Base-by-base conservation (phyloP, 2,329 filamentous ascomycete species). In the Colletotrichum magnum region DNA sequence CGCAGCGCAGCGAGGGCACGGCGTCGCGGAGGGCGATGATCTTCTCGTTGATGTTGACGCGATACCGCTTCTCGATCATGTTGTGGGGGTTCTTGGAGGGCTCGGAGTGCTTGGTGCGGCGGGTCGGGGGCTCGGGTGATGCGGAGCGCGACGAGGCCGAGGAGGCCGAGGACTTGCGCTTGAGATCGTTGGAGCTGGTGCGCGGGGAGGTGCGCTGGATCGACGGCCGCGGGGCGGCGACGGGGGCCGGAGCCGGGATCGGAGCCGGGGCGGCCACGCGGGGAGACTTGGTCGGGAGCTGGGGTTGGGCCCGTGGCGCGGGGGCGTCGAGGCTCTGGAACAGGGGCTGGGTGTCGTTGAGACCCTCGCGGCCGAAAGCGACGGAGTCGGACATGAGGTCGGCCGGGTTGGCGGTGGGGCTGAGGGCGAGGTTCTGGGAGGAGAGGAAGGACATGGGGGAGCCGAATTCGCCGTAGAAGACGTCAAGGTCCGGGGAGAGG, bases 11-110 rank as follows among this genome's bases (percentile, higher is more conserved):
- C 0, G 82, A 77, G 21, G 81, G 81, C 1, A 95, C 92, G 58
- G 91, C 91, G 76, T 94, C 92, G 71, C 92, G 86, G 52, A 95
- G 82, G 59, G 92, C 91, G 18, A 92, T 87, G 74, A 95, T 95
- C 81, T 94, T 95, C 76, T 94, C 92, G 77, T 95, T 95, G 67
- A 95, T 84, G 76, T 95, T 95, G 60, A 91, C 94, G 73, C 93
- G 90, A 80, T 95, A 95, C 64, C 93, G 85, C 82, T 95, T 95
- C 81, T 95, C 93, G 72, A 95, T 94, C 80, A 95, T 92, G 80
- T 94, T 95, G 81, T 95, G 93, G 9, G 93, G 92, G 39, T 92
- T 92, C 83, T 94, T 95, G 83, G 94, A 94, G 26, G 75, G 73
- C 59, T 77, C 75, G 32, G 75, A 73, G 72, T 75, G 71, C 70